Evolutionary conservation across 2,329 filamentous ascomycete species (phyloP).

Genomic region (Pyrenophora seminiperda): DNA sequence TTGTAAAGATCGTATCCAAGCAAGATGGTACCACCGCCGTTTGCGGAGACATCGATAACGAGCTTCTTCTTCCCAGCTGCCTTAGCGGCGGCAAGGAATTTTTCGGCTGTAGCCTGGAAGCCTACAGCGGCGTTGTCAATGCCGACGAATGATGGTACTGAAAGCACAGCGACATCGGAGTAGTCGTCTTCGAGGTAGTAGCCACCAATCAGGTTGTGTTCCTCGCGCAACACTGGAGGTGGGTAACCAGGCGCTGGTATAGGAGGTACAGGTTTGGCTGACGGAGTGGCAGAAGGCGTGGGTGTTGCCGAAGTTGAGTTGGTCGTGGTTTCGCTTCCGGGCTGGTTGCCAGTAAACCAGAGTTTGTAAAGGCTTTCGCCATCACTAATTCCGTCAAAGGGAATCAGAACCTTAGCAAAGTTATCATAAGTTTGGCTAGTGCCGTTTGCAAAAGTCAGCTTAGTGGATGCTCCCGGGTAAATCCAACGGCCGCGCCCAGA

Average conservation of each 20-base stretch:
- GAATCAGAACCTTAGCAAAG: slow-evolving; percentile 50
- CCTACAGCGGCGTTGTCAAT: slow-evolving; percentile 34
- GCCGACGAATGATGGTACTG: slow-evolving; percentile 51
- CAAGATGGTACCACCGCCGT: slow-evolving; percentile 64
- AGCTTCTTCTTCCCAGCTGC: slow-evolving; percentile 63
- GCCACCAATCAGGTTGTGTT: slow-evolving; percentile 52
- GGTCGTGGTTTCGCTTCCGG: slow-evolving; percentile 11
- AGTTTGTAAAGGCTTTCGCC: slow-evolving; percentile 51
- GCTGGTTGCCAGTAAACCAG: slow-evolving; percentile 39
- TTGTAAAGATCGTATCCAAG: slow-evolving; percentile 68
- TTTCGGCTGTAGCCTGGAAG: slow-evolving; percentile 51
- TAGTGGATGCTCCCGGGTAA: slow-evolving; percentile 53
- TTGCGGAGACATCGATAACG: slow-evolving; percentile 63
- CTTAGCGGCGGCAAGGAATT: slow-evolving; percentile 52
- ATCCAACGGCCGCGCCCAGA: slow-evolving; percentile 50
- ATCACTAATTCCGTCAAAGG: slow-evolving; percentile 50
- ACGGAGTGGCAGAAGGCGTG: slow-evolving; percentile 19
- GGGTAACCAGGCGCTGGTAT: slow-evolving; percentile 53
- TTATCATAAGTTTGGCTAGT: slow-evolving; percentile 50
- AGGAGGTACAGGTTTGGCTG: background rate
- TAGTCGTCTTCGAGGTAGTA: slow-evolving; percentile 55
- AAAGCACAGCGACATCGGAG: slow-evolving; percentile 54
- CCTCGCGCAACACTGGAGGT: slow-evolving; percentile 49
- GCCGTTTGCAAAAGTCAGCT: slow-evolving; percentile 55
- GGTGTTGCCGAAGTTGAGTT: slow-evolving; percentile 29